Evolutionary conservation across 2,329 filamentous ascomycete genomes (phyloP), one percentile per base, ranked within the genome.

Genomic region (Aspergillus luchuensis): DNA sequence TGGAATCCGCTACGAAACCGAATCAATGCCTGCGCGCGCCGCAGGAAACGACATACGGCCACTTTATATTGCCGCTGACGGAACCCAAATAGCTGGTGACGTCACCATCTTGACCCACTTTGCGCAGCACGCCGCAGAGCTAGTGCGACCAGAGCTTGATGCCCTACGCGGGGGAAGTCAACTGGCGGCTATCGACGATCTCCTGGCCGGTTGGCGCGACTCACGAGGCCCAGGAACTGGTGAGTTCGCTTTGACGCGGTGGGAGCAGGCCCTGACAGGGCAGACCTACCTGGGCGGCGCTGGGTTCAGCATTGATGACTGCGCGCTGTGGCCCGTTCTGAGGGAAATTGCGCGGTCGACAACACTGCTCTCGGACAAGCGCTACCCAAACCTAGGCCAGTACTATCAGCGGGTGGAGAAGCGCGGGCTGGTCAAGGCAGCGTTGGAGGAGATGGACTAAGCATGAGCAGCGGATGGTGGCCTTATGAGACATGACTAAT

Each of bases 321-420:
- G 78, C 58, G 71, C 75, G 1, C 69, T 81, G 39, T 81, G 79
- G 79, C 76, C 79, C 1, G 69, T 81, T 2, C 58, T 81, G 7
- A 65, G 74, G 50, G 72, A 78, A 28, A 76, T 80, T 17, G 67
- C 74, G 28, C 65, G 67, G n/a, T 62, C 58, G 19, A 72, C 58
- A 38, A 69, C 56, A 5, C 54, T 59, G 8, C 65, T 72, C 41
- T 69, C 68, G 3, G 64, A 62, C 56, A 64, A 66, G 19, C 55
- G 57, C 4, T 77, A 75, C 51, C 72, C 71, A 17, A 69, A 69
- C 17, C 55, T 80, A 19, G 59, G 66, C 7, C 69, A 70, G 10
- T 80, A 80, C 57, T 78, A 79, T 59, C 62, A 68, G 3, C 72
- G 74, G 41, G 72, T 80, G 10, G 71, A 69, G 58, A 77, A 74